phyloP scores from a whole-genome alignment of 2,329 filamentous ascomycete genomes.

The Aspergillus hortae region DNA sequence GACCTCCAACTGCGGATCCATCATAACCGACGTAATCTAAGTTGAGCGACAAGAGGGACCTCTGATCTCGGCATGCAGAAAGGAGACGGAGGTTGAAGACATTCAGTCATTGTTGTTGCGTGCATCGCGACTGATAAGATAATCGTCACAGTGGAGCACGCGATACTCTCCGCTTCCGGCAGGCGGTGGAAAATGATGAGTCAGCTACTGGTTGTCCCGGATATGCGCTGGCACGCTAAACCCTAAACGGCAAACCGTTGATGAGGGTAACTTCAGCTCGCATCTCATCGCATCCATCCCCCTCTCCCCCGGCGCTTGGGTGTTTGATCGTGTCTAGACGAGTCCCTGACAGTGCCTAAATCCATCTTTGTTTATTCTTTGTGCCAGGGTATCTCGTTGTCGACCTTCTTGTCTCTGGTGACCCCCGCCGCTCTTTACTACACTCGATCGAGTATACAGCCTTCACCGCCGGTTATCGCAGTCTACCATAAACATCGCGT shows the following conservation, averaged over 20 bases:
- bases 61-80: not conserved
- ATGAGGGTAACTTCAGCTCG: constrained; percentile 8
- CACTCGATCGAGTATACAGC: not conserved
- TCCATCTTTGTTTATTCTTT: not conserved
- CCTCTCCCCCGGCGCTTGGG: constrained; percentile 6
- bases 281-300: not conserved
- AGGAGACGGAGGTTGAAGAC: not conserved
- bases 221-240: constrained; percentile 38
- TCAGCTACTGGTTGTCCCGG: constrained; percentile 36
- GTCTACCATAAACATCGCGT: not conserved
- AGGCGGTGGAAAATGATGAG: constrained; percentile 25
- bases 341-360: not conserved
- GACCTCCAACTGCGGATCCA: constrained; percentile 30
- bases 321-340: no score
- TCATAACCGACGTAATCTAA: constrained; percentile 8
- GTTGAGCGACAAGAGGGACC: not conserved
- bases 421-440: not conserved
- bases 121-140: constrained; percentile 20
- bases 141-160: constrained; percentile 8
- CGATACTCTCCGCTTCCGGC: constrained; percentile 7
- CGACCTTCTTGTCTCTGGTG: not conserved
- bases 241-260: constrained; percentile 41
- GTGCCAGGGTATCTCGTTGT: not conserved
- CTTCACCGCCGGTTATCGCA: not conserved
- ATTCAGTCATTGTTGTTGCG: not conserved